Base-by-base conservation (phyloP, 306 rosid species). In the Comarum palustre region DNA sequence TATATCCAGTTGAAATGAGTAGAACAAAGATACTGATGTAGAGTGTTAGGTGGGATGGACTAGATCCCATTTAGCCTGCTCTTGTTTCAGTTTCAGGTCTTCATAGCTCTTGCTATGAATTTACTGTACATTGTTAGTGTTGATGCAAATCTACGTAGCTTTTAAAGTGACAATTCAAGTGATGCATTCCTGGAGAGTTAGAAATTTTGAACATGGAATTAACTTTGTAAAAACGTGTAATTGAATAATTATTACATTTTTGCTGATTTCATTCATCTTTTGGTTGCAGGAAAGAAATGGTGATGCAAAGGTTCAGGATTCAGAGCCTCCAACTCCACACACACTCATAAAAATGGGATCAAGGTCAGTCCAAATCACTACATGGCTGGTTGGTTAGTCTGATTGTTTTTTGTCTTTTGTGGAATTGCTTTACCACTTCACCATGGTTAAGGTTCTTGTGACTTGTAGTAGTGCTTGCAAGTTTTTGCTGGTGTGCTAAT, bases 241-340 rank as follows among this genome's bases (percentile, higher is more conserved):
- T 55, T 45, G 54, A 71, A 15, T 62, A 6, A 4, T 32, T 32
- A 60, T 31, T 15, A 31, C 15, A 59, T 77, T 54, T 65, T 57
- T 82, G 77, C 58, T 81, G 41, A 41, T 62, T 4, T 27, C 46
- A 63, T 59, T 68, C 72, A 31, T 62, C 54, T 80, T 77, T 50
- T 73, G 75, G 67, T 82, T 79, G 69, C 84, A 95, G 97, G 99
- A 91, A 73, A 88, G 91, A 85, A 92, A 86, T 83, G 89, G 90
- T 27, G 96, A 90, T 24, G 82, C 82, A 29, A 94, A 75, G 79
- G 81, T 78, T 80, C 96, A 78, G 62, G 97, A 89, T 64, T 89
- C 96, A 39, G 99, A 95, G 82, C 97, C 97, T 78, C 90, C 91
- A 51, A 91, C 99, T 74, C 97, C 99, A 52, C 96, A 86, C 85